A percentile compares a stretch with the other conserved stretches of the same genome.
Conservation (phyloP, 139 green algal species). For the Picochlorum sp. region DNA sequence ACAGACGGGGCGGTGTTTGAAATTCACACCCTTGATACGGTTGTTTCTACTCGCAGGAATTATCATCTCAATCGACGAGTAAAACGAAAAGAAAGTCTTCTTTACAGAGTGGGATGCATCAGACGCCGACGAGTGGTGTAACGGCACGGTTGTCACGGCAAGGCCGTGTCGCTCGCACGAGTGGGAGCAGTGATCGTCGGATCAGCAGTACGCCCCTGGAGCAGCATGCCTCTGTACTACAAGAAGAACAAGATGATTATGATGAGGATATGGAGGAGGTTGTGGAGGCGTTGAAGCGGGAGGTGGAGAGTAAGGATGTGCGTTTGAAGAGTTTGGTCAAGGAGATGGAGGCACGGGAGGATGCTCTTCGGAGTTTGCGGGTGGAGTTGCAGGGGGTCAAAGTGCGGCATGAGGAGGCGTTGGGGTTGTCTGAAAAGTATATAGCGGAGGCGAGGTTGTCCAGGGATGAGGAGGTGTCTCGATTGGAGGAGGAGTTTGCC, state of each 20-base stretch:
- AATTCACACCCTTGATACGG: too few relatives aligned
- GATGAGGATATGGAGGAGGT: conserved; percentile 21
- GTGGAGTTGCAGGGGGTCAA: conserved; percentile 11
- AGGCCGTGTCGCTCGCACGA: conserved; percentile 9
- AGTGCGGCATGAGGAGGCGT: conserved; percentile 10
- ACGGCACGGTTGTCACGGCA: conserved; percentile 7
- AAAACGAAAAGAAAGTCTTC: background rate
- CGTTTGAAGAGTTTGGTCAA: conserved; percentile 11
- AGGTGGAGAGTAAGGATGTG: conserved; percentile 23
- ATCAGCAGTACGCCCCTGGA: background rate
- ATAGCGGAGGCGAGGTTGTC: conserved; percentile 17
- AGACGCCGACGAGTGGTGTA: conserved; percentile 13
- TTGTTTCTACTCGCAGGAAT: too few relatives aligned
- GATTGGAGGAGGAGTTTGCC: background rate
- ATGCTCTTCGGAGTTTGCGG: conserved; percentile 14
- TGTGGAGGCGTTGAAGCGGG: conserved; percentile 32
- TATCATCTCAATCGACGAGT: too few relatives aligned
- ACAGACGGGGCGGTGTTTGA: too few relatives aligned
- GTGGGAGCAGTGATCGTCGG: background rate
- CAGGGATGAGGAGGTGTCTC: conserved; percentile 14
- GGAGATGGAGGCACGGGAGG: conserved; percentile 12
- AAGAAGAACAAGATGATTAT: too few relatives aligned
- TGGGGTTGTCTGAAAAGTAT: conserved; percentile 19
- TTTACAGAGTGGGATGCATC: conserved; percentile 12
- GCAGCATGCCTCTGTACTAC: background rate